Evolutionary conservation across 768 basidiomycete genomes (phyloP), one percentile per base, ranked within the genome.

Genomic region (Auriscalpium orientale): DNA sequence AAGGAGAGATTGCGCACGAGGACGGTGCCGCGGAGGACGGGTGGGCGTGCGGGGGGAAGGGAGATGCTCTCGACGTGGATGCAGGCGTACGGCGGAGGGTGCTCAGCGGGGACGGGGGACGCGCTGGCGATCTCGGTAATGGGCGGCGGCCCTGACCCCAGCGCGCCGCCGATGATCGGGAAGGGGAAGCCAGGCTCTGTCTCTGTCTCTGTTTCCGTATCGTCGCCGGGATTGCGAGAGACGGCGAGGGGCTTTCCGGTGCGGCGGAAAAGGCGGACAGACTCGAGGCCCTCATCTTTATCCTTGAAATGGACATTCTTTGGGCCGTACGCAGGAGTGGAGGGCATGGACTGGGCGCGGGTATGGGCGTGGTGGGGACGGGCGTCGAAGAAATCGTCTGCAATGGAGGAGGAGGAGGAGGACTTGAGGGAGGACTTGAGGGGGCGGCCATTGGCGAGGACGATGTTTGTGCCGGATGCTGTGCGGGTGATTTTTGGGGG

Each of bases 221-320:
- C 75, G 67, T 58, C 80, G 73, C 56, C 76, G 70, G 50, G 13
- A n/a, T 18, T 18, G 70, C 72, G 51, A 69, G 66, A 78, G 64
- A 85, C 75, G 72, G 72, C 78, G 47, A 80, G 87, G 52, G 85
- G 95, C 66, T 76, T 84, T 53, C 83, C 95, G 54, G 75, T 82
- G 64, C 79, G 82, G 64, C 68, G 79, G 71, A 81, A 90, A 8
- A 89, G 58, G 15, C 80, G 73, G 45, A 90, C 77, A 2, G 79
- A 82, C 34, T 81, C 82, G 21, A 89, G 74, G 0, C 72, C 80
- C n/a, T 78, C 76, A 46, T 79, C 78, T 57, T 80, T 75, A 49
- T 79, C 76, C 0, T 81, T 76, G 63, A 98, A 98, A 67, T 95
- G 94, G 0, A 98, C 95, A 51, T 83, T 87, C 74, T 95, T 95